Evolutionary conservation across 305 asterid species (phyloP), one percentile per base, ranked within the genome.

Genomic region (Rubia occidens): DNA sequence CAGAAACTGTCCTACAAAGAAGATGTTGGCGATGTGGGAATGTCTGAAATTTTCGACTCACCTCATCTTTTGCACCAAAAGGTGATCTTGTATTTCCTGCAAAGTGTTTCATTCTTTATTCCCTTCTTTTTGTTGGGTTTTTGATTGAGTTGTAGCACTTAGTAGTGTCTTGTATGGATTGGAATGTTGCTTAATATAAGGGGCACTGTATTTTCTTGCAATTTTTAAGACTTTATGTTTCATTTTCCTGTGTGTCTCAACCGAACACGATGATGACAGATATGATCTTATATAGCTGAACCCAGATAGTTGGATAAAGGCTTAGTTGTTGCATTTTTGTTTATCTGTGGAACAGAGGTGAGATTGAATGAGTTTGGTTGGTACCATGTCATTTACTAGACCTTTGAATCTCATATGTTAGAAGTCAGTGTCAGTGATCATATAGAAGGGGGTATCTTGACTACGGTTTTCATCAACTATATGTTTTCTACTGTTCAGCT

Each of bases 1-100:
- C 87, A 93, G 86, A 93, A 87, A 80, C 96, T 90, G 8, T 90
- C 98, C 5, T 81, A 74, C 82, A 90, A 83, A 40, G 97, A 93
- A 78, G 98, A 93, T 81, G 97, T 93, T 73, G 98, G 98, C 82
- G 89, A 81, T 81, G 97, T 93, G 66, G 98, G 98, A 77, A 93
- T 93, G 98, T 43, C 84, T n/a, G 97, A 93, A 64, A 80, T 80
- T 75, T 88, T 87, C 60, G 97, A 93, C 82, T 80, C 97, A 21
- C 81, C 92, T 72, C 83, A 77, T 67, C 74, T 86, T 26, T 47
- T 66, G 70, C 70, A 66, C 6, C 59, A 21, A 44, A 66, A 66
- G 59, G 70, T 66, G 15, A 66, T 6, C 9, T 1, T 51, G 15
- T 15, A 17, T 51, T 15, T 47, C 1, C 18, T 15, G 1, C 18